A percentile compares a stretch with the other conserved stretches of the same genome.
phyloP scores from a whole-genome alignment of 2,329 filamentous ascomycete species.

The Verticillium nonalfalfae region DNA sequence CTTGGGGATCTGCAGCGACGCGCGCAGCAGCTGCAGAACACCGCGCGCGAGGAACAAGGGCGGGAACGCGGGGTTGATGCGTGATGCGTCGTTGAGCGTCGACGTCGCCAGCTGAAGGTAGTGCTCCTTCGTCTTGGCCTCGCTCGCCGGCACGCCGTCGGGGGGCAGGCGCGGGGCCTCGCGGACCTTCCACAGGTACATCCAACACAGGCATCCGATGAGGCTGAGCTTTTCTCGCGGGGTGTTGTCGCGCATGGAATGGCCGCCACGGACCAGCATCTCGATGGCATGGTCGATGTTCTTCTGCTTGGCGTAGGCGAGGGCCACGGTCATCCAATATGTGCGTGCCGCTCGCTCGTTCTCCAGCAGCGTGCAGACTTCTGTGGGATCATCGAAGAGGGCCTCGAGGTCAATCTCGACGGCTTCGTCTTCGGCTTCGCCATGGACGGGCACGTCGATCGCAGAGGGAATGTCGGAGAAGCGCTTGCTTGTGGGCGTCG shows the following conservation, averaged over 20 bases:
- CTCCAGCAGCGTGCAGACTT: slow-evolving; percentile 90
- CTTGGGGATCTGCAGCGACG: slow-evolving; percentile 73
- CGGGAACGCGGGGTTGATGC: slow-evolving; percentile 87
- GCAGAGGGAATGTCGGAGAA: slow-evolving; percentile 60
- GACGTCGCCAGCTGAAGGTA: slow-evolving; percentile 88
- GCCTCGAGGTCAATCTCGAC: slow-evolving; percentile 93
- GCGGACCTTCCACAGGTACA: slow-evolving; percentile 84
- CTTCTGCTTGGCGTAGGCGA: slow-evolving; percentile 93
- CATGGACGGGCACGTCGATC: slow-evolving; percentile 61
- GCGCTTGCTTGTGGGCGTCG: slow-evolving; percentile 41
- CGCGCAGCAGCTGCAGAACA: slow-evolving; percentile 79
- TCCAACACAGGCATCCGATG: slow-evolving; percentile 80
- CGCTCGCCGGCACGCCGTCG: slow-evolving; percentile 59
- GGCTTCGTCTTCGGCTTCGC: slow-evolving; percentile 60
- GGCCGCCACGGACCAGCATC: slow-evolving; percentile 67
- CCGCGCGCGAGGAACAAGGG: slow-evolving; percentile 88
- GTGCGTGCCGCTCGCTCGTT: slow-evolving; percentile 87
- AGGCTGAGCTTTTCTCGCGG: slow-evolving; percentile 81
- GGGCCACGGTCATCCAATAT: slow-evolving; percentile 96
- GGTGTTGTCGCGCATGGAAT: slow-evolving; percentile 62
- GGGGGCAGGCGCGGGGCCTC: slow-evolving; percentile 60
- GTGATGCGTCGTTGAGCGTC: slow-evolving; percentile 89
- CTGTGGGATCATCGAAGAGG: slow-evolving; percentile 86
- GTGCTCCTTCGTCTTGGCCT: slow-evolving; percentile 85
- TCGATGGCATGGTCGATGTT: slow-evolving; percentile 81